Evolutionary conservation across 306 rosid genomes (phyloP).

Genomic region (Alnus glutinosa): DNA sequence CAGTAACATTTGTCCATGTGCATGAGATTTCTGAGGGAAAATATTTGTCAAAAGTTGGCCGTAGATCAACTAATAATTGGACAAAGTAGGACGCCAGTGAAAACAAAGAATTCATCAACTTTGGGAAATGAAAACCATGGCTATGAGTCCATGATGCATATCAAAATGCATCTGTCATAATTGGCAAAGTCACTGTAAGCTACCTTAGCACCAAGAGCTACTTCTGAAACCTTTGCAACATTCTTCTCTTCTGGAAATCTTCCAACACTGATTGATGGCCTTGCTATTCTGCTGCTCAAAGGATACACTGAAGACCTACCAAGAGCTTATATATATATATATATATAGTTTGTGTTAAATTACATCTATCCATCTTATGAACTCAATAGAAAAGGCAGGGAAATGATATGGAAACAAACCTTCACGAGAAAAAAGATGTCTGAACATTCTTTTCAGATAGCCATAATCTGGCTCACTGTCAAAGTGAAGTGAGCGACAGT

Average conservation of each 20-base stretch:
- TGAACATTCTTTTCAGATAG: constrained; percentile 7
- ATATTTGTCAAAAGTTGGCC: background rate
- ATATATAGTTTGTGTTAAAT: background rate
- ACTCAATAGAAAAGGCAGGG: background rate
- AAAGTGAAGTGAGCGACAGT: constrained; percentile 2
- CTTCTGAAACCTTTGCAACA: background rate
- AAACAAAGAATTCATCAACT: background rate
- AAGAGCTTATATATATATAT: too few species aligned
- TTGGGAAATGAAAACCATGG: background rate
- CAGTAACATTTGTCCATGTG: background rate
- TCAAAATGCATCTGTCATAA: background rate
- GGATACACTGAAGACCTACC: background rate
- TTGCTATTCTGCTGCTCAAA: too few species aligned
- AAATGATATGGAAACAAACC: background rate
- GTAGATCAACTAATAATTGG: background rate
- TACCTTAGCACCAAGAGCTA: background rate
- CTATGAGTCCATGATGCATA: background rate
- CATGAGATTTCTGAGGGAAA: background rate
- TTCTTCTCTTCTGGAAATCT: background rate
- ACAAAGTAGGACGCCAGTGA: background rate
- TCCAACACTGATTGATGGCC: background rate
- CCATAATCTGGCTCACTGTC: background rate
- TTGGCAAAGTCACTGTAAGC: background rate
- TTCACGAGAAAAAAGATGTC: background rate
- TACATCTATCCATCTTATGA: background rate